A percentile compares a stretch with the other conserved stretches of the same genome.
Evolutionary conservation across 495 filamentous ascomycete genomes (phyloP).

Genomic region (Penicillium paxilli): DNA sequence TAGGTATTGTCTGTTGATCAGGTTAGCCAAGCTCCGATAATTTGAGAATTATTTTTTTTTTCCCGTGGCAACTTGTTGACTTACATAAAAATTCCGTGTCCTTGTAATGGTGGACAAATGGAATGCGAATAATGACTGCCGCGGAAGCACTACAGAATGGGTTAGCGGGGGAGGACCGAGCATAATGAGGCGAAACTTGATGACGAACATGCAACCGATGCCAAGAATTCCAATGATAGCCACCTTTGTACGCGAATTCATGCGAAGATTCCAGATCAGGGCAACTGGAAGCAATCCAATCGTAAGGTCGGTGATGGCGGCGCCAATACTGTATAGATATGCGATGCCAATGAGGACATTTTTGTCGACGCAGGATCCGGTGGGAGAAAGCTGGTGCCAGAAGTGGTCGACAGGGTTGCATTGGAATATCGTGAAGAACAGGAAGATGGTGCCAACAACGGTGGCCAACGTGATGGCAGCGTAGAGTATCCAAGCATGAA

Average conservation of each 20-base stretch:
- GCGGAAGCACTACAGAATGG: slow-evolving; percentile 27
- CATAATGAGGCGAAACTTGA: background rate
- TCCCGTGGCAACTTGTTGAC: background rate
- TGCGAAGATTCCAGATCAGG: slow-evolving; percentile 31
- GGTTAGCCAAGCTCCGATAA: background rate
- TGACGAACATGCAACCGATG: slow-evolving; percentile 33
- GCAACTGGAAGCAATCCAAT: slow-evolving; percentile 35
- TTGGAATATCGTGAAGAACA: slow-evolving; percentile 37
- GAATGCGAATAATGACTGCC: slow-evolving; percentile 38
- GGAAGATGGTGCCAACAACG: slow-evolving; percentile 26
- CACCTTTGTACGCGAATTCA: slow-evolving; percentile 29
- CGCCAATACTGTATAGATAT: slow-evolving; percentile 36
- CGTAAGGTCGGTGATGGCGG: slow-evolving; percentile 35
- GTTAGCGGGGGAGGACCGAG: slow-evolving; percentile 6
- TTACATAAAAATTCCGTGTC: slow-evolving; percentile 32
- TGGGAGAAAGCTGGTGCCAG: slow-evolving; percentile 25
- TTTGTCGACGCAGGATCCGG: slow-evolving; percentile 30
- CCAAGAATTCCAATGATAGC: slow-evolving; percentile 29
- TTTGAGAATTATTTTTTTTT: background rate
- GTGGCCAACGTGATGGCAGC: slow-evolving; percentile 24
- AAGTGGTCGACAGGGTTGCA: slow-evolving; percentile 34
- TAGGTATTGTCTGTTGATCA: slow-evolving; percentile 27
- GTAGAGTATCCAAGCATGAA: slow-evolving; percentile 33
- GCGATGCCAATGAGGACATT: slow-evolving; percentile 26
- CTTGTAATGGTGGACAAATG: slow-evolving; percentile 29